Evolutionary conservation across 2,329 filamentous ascomycete species (phyloP).

Genomic region (Penicillium sp.): DNA sequence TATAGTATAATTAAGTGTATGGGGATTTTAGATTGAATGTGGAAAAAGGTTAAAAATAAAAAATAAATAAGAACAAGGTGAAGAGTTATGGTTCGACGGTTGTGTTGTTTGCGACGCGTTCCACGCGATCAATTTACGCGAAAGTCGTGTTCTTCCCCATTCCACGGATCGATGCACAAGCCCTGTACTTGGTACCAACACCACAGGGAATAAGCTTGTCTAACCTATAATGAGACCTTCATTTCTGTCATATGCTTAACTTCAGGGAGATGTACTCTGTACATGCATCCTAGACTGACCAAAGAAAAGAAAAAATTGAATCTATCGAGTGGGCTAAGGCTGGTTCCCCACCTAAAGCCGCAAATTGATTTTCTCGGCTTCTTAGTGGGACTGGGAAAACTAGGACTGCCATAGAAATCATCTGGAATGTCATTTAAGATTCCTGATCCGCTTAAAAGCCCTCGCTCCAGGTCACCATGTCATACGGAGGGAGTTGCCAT

Average conservation of each 20-base stretch:
- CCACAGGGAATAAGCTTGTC: no score
- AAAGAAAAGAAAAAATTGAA: not conserved
- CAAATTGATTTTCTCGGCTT: not conserved
- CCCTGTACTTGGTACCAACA: not conserved
- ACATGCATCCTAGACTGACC: not conserved
- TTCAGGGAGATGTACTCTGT: not conserved
- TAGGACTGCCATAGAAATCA: constrained; percentile 1
- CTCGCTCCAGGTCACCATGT: not conserved
- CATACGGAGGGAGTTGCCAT: not conserved
- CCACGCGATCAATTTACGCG: constrained; percentile 1
- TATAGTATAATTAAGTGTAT: not conserved
- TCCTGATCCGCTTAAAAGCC: not conserved
- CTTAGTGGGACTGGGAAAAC: not conserved
- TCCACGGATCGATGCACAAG: not conserved
- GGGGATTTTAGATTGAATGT: not conserved
- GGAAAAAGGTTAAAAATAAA: not conserved
- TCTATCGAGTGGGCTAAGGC: not conserved
- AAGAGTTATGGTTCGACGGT: not conserved
- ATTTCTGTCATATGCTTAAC: no score
- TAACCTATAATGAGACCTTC: no score
- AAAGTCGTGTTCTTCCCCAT: not conserved
- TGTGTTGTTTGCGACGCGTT: constrained; percentile 1
- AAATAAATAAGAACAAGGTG: not conserved
- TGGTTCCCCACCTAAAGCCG: not conserved
- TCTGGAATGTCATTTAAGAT: constrained; percentile 13